Conservation (phyloP, 257 asterid genomes). For the Mentha longifolia region DNA sequence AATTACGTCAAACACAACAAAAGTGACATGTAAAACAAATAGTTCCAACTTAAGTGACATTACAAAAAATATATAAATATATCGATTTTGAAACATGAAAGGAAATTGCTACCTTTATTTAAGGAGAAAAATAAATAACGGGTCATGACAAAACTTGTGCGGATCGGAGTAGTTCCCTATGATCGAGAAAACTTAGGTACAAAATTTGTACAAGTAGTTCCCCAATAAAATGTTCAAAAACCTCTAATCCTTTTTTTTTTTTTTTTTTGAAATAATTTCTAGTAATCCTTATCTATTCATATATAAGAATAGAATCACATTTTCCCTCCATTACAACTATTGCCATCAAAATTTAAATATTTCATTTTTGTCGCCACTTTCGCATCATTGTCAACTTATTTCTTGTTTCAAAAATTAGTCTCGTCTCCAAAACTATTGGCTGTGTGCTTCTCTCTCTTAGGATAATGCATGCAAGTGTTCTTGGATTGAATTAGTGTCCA, state of each 20-base stretch:
- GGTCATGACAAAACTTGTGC: not conserved
- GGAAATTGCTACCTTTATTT: not conserved
- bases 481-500: not conserved
- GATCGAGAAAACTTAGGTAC: not conserved
- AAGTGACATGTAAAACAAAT: too few relatives aligned
- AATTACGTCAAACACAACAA: too few relatives aligned
- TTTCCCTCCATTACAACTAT: slow-evolving; percentile 10
- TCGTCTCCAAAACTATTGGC: not conserved
- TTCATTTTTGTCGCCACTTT: not conserved
- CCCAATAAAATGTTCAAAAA: not conserved
- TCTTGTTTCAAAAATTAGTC: not conserved
- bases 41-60: not conserved
- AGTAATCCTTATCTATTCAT: not conserved
- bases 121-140: not conserved
- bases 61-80: not conserved
- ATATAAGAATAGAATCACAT: not conserved
- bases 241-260: too few relatives aligned
- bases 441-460: not conserved
- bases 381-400: not conserved
- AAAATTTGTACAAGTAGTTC: not conserved
- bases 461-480: not conserved
- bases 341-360: not conserved
- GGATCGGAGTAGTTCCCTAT: not conserved
- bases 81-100: not conserved
- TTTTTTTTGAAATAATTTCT: too few relatives aligned